phyloP scores from a whole-genome alignment of 306 rosid genomes.

The Morella rubra region DNA sequence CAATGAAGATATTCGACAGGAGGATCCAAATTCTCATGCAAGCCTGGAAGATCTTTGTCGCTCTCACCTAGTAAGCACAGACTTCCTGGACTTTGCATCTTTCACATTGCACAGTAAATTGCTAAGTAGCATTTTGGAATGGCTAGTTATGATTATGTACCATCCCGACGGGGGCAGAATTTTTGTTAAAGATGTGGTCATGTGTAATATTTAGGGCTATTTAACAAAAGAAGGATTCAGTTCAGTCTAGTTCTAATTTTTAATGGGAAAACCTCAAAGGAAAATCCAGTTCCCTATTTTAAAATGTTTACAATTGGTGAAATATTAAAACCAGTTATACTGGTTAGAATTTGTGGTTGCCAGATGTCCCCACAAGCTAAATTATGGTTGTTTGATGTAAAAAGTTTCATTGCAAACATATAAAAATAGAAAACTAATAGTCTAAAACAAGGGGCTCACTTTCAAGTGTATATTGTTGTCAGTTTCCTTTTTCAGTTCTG shows the following conservation, averaged over 20 bases:
- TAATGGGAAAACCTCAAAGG: not conserved
- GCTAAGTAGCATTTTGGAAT: not conserved
- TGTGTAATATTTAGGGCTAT: not conserved
- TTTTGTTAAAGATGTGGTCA: not conserved
- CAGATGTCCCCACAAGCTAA: not conserved
- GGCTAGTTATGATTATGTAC: not conserved
- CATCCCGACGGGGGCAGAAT: not conserved
- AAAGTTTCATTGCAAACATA: not conserved
- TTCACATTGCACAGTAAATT: not conserved
- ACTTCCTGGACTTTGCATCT: constrained; percentile 7
- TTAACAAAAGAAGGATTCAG: not conserved
- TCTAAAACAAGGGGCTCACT: not conserved
- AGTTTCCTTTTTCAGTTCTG: not conserved
- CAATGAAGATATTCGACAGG: constrained; percentile 47
- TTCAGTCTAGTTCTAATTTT: not conserved
- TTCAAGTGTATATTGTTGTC: not conserved
- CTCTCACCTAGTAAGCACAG: constrained; percentile 79
- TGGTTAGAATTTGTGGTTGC: not conserved
- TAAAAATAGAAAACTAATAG: not conserved
- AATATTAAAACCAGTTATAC: not conserved
- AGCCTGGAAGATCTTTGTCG: constrained; percentile 91
- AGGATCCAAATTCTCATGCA: constrained; percentile 54
- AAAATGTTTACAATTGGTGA: no score
- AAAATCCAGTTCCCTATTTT: no score
- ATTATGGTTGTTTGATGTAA: not conserved